phyloP scores from a whole-genome alignment of 768 basidiomycete species.

The Podaxis carcinomalis region DNA sequence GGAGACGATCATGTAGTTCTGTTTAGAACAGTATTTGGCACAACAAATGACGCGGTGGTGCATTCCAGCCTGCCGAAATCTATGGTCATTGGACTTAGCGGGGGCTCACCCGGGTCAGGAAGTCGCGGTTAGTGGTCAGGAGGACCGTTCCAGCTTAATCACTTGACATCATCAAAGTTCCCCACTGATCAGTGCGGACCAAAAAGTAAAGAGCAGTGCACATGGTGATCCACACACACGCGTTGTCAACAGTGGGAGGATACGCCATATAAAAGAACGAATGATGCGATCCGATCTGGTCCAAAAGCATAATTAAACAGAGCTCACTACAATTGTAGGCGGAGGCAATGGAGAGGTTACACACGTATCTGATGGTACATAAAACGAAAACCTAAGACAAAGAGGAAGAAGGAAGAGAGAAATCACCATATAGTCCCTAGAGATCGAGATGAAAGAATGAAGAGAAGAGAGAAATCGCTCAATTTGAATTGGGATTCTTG shows the following conservation, averaged over 20 bases:
- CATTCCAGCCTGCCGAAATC: neutral
- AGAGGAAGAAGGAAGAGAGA: neutral
- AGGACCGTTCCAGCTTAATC: neutral
- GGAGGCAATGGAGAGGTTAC: neutral
- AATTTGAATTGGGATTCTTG: neutral
- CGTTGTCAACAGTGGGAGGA: neutral
- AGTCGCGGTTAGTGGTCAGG: neutral
- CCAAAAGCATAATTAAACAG: conserved; percentile 1
- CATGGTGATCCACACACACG: neutral
- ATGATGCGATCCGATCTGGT: neutral
- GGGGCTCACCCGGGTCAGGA: neutral
- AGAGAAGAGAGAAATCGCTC: neutral
- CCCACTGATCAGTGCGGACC: neutral
- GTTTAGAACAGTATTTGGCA: neutral
- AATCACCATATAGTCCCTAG: neutral
- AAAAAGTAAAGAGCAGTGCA: neutral
- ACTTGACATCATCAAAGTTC: neutral
- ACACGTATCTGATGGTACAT: conserved; percentile 3
- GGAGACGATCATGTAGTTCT: neutral
- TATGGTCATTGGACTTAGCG: neutral
- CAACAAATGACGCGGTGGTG: neutral
- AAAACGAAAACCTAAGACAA: neutral
- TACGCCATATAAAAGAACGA: neutral
- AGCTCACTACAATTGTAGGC: neutral
- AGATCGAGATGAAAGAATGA: neutral